These are phyloP conservation scores for Shiraia bambusicola DNA, from an alignment of 2,329 filamentous ascomycete species.

Conservation along the genomic window DNA sequence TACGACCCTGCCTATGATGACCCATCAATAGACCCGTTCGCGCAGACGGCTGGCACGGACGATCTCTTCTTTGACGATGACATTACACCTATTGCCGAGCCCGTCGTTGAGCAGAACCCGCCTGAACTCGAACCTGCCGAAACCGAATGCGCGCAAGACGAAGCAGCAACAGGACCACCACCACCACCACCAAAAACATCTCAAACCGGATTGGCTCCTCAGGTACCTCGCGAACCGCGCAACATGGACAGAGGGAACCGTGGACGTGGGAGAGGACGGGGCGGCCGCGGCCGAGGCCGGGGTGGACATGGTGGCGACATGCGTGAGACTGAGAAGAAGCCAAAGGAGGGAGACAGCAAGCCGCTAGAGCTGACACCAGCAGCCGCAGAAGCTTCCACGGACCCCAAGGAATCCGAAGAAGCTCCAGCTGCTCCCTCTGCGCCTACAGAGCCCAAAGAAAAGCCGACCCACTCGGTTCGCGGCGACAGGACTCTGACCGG, in stretches of 20 bases:
- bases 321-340: slow-evolving; percentile 17
- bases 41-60: slow-evolving; percentile 53
- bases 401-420: slow-evolving; percentile 13
- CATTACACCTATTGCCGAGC: slow-evolving; percentile 50
- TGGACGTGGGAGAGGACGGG: slow-evolving; percentile 28
- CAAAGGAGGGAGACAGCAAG: slow-evolving; percentile 19
- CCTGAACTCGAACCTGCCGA: slow-evolving; percentile 20
- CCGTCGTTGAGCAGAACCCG: slow-evolving; percentile 40
- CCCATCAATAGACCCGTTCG: slow-evolving; percentile 47
- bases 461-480: slow-evolving; percentile 32
- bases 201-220: slow-evolving; percentile 23
- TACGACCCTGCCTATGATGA: slow-evolving; percentile 35
- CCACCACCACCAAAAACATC: slow-evolving; percentile 20
- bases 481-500: slow-evolving; percentile 39
- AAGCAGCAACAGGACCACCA: too few species aligned
- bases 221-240: slow-evolving; percentile 29
- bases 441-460: slow-evolving; percentile 26
- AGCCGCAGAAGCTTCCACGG: slow-evolving; percentile 8
- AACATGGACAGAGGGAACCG: slow-evolving; percentile 32
- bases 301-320: slow-evolving; percentile 17
- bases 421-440: slow-evolving; percentile 16
- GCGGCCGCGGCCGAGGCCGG: slow-evolving; percentile 24
- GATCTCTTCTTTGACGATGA: slow-evolving; percentile 56
- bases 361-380: slow-evolving; percentile 23
- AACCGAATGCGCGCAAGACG: slow-evolving; percentile 23